Evolutionary conservation across 2,329 filamentous ascomycete species (phyloP).

Genomic region (Pseudohalonectria lignicola): DNA sequence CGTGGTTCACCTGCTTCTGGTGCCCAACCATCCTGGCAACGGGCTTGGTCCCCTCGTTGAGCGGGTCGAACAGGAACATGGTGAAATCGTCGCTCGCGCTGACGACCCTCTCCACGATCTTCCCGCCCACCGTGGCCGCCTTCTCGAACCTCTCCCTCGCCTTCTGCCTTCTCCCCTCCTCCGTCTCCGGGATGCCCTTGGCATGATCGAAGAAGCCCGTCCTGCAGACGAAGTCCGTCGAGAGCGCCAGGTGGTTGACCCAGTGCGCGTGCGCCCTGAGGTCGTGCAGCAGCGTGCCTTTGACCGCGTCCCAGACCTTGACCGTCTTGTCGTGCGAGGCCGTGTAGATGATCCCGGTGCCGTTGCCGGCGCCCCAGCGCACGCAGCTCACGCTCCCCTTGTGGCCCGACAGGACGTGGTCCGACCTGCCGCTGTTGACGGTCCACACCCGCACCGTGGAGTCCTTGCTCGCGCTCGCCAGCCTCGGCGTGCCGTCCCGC

Average conservation of each 20-base stretch:
- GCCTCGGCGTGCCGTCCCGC: slow-evolving; percentile 57
- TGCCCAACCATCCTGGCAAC: slow-evolving; percentile 85
- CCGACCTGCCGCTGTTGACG: slow-evolving; percentile 63
- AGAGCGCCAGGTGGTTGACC: slow-evolving; percentile 90
- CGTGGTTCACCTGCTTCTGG: slow-evolving; percentile 93
- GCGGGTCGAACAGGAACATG: slow-evolving; percentile 90
- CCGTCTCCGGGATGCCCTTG: slow-evolving; percentile 51
- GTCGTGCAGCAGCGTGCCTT: slow-evolving; percentile 71
- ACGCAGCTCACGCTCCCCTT: slow-evolving; percentile 84
- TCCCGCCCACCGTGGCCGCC: slow-evolving; percentile 65
- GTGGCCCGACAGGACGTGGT: slow-evolving; percentile 79
- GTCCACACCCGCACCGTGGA: slow-evolving; percentile 82
- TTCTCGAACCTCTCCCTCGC: slow-evolving; percentile 78
- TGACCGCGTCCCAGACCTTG: slow-evolving; percentile 75
- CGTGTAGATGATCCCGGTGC: slow-evolving; percentile 74
- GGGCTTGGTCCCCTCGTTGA: slow-evolving; percentile 63
- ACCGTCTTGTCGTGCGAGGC: slow-evolving; percentile 86
- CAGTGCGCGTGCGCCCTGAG: slow-evolving; percentile 71
- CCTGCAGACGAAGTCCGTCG: slow-evolving; percentile 79
- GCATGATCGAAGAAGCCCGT: slow-evolving; percentile 83
- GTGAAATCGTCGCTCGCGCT: slow-evolving; percentile 87
- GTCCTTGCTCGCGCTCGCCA: slow-evolving; percentile 87
- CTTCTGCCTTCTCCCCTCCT: slow-evolving; percentile 60
- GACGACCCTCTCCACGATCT: slow-evolving; percentile 72
- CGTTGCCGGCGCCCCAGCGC: slow-evolving; percentile 60